These are phyloP conservation scores for Filosporella fistucella DNA, from an alignment of 495 filamentous ascomycete species.

Conservation along the genomic window DNA sequence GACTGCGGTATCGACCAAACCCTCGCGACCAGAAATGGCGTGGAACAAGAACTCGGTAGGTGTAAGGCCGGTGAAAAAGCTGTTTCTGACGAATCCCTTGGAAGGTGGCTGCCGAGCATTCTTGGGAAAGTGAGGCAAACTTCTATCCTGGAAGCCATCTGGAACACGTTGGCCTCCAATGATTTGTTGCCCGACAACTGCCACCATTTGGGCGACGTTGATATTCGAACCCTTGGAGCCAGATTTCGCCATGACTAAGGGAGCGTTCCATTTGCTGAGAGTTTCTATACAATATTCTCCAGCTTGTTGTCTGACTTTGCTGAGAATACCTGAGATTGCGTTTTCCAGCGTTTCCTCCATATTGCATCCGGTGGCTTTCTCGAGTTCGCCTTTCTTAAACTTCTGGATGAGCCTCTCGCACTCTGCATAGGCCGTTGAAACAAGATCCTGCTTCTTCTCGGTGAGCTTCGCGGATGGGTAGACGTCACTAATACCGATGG, in stretches of 20 bases:
- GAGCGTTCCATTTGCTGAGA: constrained; percentile 86
- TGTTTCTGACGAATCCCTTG: constrained; percentile 95
- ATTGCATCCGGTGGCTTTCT: constrained; percentile 82
- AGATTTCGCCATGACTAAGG: constrained; percentile 93
- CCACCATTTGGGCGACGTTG: constrained; percentile 99
- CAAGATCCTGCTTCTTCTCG: constrained; percentile 65
- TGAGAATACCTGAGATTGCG: constrained; percentile 83
- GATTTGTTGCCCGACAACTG: constrained; percentile 95
- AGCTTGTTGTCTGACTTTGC: constrained; percentile 81
- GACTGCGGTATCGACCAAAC: constrained; percentile 98
- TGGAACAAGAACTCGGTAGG: constrained; percentile 97
- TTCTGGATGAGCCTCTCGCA: constrained; percentile 82
- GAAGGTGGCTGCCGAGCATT: constrained; percentile 84
- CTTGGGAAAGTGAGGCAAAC: constrained; percentile 91
- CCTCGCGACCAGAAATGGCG: constrained; percentile 96
- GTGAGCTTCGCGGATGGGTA: constrained; percentile 69
- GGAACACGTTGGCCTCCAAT: constrained; percentile 90
- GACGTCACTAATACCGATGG: constrained; percentile 92
- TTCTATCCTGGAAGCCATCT: constrained; percentile 95
- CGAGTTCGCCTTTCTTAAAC: constrained; percentile 71
- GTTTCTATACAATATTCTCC: constrained; percentile 88
- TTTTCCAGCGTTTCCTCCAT: constrained; percentile 92
- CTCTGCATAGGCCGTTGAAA: constrained; percentile 71
- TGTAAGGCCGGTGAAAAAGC: constrained; percentile 89
- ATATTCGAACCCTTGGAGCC: constrained; percentile 94